Base-by-base conservation (phyloP, 345 rosid genomes). In the Noccaea bulbosa region DNA sequence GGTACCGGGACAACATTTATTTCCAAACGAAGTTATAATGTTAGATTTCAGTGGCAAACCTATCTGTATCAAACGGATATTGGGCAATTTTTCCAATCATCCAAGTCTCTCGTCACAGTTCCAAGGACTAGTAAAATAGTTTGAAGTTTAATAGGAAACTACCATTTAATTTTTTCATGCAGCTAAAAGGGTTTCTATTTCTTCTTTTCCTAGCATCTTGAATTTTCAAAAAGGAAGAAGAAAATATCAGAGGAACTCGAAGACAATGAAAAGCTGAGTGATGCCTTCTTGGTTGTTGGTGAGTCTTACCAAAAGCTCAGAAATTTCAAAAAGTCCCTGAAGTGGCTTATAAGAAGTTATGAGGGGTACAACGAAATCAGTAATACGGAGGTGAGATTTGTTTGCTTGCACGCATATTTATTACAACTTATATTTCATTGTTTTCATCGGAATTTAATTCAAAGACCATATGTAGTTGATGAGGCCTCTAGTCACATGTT, bases 241-340 rank as follows among this genome's bases (percentile, higher is more conserved):
- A 81, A 77, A 72, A 72, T 91, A 48, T 78, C 96, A 60, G 77
- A 33, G 62, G 81, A 87, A 74, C 92, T 94, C 33, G 80, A 85
- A 37, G 98, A 94, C 84, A 91, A 87, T 82, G 97, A 86, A 80
- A 91, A 88, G 79, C 77, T 82, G 52, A 65, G 88, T 72, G 98
- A 94, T 80, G 81, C 99, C 20, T 88, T 52, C 82, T 80, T 87
- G 77, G 85, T 72, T 73, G 76, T 89, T 60, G 98, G 99, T 56
- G 93, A 94, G 73, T 91, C 99, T 35, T 91, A 94, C 77, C 85
- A 80, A 51, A 88, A 84, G 85, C 93, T 92, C 66, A 81, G 92
- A 78, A 78, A 86, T 62, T 91, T 91, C 73, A 72, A 57, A 52
- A 87, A 86, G 83, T 89, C 97, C 41, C 82, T 86, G 38, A 91